Conservation (phyloP, 2,329 filamentous ascomycete species). For the Dactylellina leptospora region DNA sequence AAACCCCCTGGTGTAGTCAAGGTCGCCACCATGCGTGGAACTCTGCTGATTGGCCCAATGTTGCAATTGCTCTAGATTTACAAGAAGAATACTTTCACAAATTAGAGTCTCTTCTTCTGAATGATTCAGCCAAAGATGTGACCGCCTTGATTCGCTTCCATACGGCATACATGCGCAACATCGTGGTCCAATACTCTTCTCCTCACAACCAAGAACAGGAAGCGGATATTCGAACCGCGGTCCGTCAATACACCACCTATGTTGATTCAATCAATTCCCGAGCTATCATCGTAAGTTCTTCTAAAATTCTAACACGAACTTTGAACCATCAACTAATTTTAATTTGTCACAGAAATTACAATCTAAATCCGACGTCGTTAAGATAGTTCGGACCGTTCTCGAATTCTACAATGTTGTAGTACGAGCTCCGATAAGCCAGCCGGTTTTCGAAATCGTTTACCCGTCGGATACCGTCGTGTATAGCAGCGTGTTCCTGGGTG, state of each 20-base stretch:
- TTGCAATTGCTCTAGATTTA: slow-evolving; percentile 67
- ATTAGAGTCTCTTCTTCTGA: slow-evolving; percentile 66
- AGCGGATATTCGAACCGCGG: slow-evolving; percentile 42
- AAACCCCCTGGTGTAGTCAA: too few species aligned
- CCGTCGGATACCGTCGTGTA: slow-evolving; percentile 76
- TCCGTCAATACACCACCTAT: slow-evolving; percentile 54
- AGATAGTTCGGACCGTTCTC: slow-evolving; percentile 66
- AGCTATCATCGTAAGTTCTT: slow-evolving; percentile 15
- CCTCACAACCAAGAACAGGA: slow-evolving; percentile 39
- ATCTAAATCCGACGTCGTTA: slow-evolving; percentile 35
- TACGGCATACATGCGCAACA: slow-evolving; percentile 68
- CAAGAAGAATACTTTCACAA: slow-evolving; percentile 64
- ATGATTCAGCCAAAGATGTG: slow-evolving; percentile 66
- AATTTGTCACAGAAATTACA: slow-evolving; percentile 8
- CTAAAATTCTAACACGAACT: neutral
- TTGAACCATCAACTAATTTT: neutral
- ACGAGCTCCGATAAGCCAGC: slow-evolving; percentile 60
- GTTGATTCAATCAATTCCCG: slow-evolving; percentile 51
- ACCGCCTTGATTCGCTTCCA: slow-evolving; percentile 73
- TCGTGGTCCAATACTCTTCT: slow-evolving; percentile 15
- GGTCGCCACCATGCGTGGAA: too few species aligned
- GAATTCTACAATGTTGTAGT: slow-evolving; percentile 75
- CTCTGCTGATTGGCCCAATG: too few species aligned
- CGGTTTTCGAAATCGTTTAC: slow-evolving; percentile 70
- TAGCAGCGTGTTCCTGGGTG: slow-evolving; percentile 72